Percentiles rank a stretch among this genome's conserved stretches.
Conservation (phyloP, 495 filamentous ascomycete species). For the Xylaria bambusicola region DNA sequence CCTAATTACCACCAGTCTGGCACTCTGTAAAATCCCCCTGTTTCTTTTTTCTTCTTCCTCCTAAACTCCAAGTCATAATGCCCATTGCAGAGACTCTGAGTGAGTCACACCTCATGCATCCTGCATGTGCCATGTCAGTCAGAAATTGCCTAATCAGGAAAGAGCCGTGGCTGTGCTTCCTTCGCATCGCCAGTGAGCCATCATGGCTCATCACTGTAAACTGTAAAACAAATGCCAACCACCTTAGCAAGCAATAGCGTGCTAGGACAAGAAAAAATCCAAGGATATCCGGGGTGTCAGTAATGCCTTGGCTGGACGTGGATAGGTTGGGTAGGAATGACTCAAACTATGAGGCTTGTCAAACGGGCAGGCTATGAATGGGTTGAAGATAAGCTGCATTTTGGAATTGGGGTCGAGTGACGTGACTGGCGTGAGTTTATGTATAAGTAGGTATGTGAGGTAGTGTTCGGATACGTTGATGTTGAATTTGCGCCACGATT, state of each 20-base stretch:
- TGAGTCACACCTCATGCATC: neutral
- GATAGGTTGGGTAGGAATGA: neutral
- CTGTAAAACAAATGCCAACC: neutral
- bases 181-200: neutral
- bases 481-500: no score
- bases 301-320: neutral
- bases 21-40: no score
- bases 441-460: slow-evolving; percentile 1
- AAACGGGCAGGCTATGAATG: neutral
- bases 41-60: no score
- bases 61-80: no score
- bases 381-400: no score
- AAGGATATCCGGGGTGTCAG: neutral
- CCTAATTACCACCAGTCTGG: no score
- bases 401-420: neutral
- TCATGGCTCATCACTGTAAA: slow-evolving; percentile 2
- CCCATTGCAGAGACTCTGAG: no score
- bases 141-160: neutral
- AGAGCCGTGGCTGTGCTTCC: slow-evolving; percentile 5
- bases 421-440: neutral
- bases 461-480: no score
- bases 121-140: slow-evolving; percentile 1
- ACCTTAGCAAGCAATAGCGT: neutral
- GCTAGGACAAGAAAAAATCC: neutral
- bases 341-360: neutral